Conservation (phyloP, 2,329 filamentous ascomycete genomes). For the Fusarium beomiforme region DNA sequence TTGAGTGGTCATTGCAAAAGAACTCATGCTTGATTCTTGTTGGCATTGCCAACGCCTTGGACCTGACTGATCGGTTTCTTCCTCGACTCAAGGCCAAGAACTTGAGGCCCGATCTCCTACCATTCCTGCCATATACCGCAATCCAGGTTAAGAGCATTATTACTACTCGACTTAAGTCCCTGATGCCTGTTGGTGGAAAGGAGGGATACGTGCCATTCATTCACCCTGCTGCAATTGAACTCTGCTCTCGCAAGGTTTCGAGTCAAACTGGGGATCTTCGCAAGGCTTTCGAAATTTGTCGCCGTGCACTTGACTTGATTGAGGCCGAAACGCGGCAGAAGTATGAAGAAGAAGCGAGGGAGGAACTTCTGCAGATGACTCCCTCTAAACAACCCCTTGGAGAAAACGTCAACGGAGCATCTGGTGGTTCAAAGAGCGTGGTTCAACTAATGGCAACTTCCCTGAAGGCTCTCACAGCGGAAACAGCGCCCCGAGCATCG, state of each 20-base stretch:
- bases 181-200: slow-evolving; percentile 66
- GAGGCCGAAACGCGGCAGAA: slow-evolving; percentile 84
- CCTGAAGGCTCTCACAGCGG: slow-evolving; percentile 71
- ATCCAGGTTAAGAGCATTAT: slow-evolving; percentile 89
- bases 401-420: slow-evolving; percentile 79
- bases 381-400: slow-evolving; percentile 81
- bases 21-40: slow-evolving; percentile 84
- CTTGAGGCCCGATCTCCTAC: slow-evolving; percentile 86
- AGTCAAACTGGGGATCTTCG: slow-evolving; percentile 93
- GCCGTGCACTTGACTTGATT: slow-evolving; percentile 86
- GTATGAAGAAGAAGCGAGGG: slow-evolving; percentile 70
- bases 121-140: slow-evolving; percentile 92
- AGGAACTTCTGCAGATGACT: slow-evolving; percentile 66
- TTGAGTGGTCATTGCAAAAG: slow-evolving; percentile 91
- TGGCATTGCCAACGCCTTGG: slow-evolving; percentile 95
- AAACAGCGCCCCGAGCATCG: slow-evolving; percentile 86
- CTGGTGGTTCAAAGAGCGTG: slow-evolving; percentile 54
- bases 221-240: slow-evolving; percentile 91
- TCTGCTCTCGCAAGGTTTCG: slow-evolving; percentile 94
- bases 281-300: slow-evolving; percentile 94
- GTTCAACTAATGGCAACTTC: slow-evolving; percentile 62
- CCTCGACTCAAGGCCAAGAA: slow-evolving; percentile 93
- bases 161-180: slow-evolving; percentile 79
- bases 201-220: slow-evolving; percentile 82
- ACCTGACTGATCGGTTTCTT: slow-evolving; percentile 93